A percentile compares a stretch with the other conserved stretches of the same genome.
Evolutionary conservation across 139 green algal species (phyloP).

Genomic region (Chlorella sp.): DNA sequence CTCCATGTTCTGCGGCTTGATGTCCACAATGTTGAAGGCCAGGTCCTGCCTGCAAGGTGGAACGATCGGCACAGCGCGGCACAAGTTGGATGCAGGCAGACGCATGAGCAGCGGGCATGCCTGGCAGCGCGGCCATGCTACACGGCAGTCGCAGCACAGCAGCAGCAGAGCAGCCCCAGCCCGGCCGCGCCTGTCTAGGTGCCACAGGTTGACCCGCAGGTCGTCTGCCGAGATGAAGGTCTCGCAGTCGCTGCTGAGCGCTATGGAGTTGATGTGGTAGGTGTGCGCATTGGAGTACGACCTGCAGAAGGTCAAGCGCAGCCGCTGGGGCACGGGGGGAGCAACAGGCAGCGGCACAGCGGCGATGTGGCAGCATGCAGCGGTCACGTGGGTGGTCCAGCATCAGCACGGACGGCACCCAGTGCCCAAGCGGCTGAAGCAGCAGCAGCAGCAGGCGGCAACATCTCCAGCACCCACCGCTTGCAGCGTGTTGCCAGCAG

Average conservation of each 20-base stretch:
- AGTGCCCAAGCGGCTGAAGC: too few species aligned
- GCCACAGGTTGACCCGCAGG: conserved; percentile 96
- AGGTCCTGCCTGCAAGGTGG: conserved; percentile 54
- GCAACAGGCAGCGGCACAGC: too few species aligned
- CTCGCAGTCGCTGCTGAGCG: conserved; percentile 87
- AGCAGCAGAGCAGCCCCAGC: too few species aligned
- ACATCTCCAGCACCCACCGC: conserved; percentile 35
- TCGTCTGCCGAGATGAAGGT: conserved; percentile 97
- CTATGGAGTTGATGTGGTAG: conserved; percentile 99
- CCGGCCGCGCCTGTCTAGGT: conserved; percentile 78
- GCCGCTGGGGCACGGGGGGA: too few species aligned
- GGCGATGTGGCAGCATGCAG: too few species aligned
- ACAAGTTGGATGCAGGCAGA: background rate
- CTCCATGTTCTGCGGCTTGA: conserved; percentile 99
- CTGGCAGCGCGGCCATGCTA: background rate
- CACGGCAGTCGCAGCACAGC: background rate
- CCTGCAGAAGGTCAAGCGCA: too few species aligned
- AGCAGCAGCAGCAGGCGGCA: too few species aligned
- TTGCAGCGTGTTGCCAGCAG: conserved; percentile 70
- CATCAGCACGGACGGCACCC: too few species aligned
- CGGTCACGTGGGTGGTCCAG: too few species aligned
- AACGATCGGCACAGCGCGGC: background rate
- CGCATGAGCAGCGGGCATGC: background rate
- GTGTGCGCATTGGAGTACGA: conserved; percentile 93
- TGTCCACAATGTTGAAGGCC: conserved; percentile 99